phyloP scores from a whole-genome alignment of 345 rosid genomes.

The Linum lewisii region DNA sequence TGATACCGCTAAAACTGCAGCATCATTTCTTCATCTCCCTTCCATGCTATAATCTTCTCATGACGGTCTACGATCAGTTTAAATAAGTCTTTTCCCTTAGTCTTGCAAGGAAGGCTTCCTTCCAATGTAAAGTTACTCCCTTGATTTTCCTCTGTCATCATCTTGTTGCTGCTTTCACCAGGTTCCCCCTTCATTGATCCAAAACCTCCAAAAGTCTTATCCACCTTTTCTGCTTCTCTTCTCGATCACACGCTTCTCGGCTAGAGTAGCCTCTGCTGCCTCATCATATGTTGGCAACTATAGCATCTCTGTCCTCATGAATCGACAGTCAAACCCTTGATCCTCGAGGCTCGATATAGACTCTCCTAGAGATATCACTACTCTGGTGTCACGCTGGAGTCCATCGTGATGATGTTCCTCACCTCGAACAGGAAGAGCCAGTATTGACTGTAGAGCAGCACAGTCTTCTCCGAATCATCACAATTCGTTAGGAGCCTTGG shows the following conservation, averaged over 20 bases:
- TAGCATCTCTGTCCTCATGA: constrained; percentile 22
- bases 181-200: constrained; percentile 1
- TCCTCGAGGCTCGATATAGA: constrained; percentile 17
- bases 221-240: constrained; percentile 11
- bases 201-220: constrained; percentile 9
- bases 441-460: constrained; percentile 15
- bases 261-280: constrained; percentile 13
- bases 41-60: constrained; percentile 16
- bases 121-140: too few species aligned
- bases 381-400: constrained; percentile 15
- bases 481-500: constrained; percentile 9
- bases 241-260: constrained; percentile 16
- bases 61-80: constrained; percentile 12
- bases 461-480: constrained; percentile 12
- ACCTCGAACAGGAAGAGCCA: constrained; percentile 23
- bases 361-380: constrained; percentile 16
- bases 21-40: constrained; percentile 21
- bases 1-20: too few species aligned
- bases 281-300: constrained; percentile 15
- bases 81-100: constrained; percentile 10
- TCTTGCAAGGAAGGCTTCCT: neutral
- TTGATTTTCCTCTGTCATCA: too few species aligned
- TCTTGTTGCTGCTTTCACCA: neutral
- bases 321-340: constrained; percentile 24
- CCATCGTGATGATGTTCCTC: constrained; percentile 18